Evolutionary conservation across 257 asterid species (phyloP), one percentile per base, ranked within the genome.

Genomic region (Plantago major): DNA sequence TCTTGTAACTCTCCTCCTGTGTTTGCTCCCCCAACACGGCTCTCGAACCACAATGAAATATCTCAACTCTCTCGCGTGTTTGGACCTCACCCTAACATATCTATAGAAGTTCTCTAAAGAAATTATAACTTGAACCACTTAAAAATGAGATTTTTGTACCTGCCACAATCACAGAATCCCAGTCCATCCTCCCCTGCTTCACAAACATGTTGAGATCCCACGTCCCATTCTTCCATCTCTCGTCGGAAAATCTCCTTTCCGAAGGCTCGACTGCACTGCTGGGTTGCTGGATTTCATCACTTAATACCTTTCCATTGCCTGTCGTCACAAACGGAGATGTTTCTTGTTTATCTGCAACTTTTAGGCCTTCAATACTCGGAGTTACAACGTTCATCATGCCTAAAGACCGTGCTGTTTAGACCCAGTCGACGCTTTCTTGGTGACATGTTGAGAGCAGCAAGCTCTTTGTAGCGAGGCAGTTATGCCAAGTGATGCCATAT

Each of bases 191-290:
- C 2, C 91, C 91, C 51, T 73, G 57, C 62, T 79, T 79, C 22
- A 87, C 79, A 64, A 81, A 84, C 91, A 79, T 79, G 67, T 73
- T 88, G 53, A 88, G 86, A 76, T 81, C 91, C 91, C 91, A 88
- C 13, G 87, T 82, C 55, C 87, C 96, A 9, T 82, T 85, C 60
- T 71, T 84, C 91, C 96, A 81, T 54, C 85, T 69, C 62, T 55
- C 66, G 9, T 88, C 89, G 3, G 37, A 61, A 74, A 82, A 82
- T 12, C 60, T 74, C 3, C 61, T 67, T 13, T 9, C 49, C 16
- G 76, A 18, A 9, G 58, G 4, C 46, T 79, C 71, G 6, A 60
- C 65, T 7, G 59, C 14, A 19, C 69, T 68, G 58, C 8, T 10
- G 16, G 11, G 16, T 4, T 42, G 22, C 50, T 58, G 61, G 4